Percentiles rank a stretch among this genome's conserved stretches.
Conservation (phyloP, 129 eudicot genomes). For the carrot (Daucus carota) region DNA sequence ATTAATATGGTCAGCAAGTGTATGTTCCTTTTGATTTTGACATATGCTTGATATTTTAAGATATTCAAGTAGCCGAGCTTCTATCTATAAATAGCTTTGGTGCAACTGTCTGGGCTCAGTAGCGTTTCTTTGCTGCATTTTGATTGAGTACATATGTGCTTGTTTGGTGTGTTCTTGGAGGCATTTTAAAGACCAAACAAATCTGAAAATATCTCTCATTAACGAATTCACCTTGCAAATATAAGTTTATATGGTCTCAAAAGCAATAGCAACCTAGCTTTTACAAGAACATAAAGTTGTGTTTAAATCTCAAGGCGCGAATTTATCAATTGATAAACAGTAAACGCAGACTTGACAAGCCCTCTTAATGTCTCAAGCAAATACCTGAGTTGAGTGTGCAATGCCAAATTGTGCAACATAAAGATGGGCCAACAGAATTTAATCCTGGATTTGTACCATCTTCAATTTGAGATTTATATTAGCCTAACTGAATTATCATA, state of each 20-base stretch:
- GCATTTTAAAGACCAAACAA: background rate
- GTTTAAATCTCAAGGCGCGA: background rate
- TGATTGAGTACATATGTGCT: background rate
- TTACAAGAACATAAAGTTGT: background rate
- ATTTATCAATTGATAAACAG: background rate
- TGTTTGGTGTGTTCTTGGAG: background rate
- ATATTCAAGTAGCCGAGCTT: background rate
- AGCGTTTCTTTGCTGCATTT: background rate
- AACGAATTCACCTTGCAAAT: background rate
- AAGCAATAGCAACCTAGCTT: background rate
- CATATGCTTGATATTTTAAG: background rate
- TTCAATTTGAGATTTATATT: background rate
- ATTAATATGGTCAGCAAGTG: slow-evolving; percentile 91
- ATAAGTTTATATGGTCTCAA: background rate
- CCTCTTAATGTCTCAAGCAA: background rate
- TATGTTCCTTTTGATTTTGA: slow-evolving; percentile 28
- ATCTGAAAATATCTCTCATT: background rate
- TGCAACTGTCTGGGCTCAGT: background rate
- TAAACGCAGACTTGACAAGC: background rate
- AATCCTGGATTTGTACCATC: background rate
- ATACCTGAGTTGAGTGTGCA: background rate
- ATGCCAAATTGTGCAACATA: background rate
- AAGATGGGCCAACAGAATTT: background rate
- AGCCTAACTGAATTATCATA: background rate
- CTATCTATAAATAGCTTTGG: background rate